Percentiles rank a stretch among this genome's conserved stretches.
Conservation (phyloP, 163 green algal genomes). For the Prototheca wickerhamii region DNA sequence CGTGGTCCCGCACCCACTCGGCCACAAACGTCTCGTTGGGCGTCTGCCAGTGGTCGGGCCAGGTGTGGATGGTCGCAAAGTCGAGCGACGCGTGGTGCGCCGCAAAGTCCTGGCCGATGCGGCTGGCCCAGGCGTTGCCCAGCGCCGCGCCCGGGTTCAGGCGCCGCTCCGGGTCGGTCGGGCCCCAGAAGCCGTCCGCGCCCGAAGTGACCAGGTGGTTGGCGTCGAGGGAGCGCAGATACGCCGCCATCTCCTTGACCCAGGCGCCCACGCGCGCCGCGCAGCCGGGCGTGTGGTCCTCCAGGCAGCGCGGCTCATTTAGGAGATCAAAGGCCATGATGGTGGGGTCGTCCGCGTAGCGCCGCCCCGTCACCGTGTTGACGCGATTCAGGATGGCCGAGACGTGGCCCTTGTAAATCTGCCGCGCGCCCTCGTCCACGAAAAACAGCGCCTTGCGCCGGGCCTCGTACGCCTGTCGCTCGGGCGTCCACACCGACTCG, state of each 20-base stretch:
- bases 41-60: slow-evolving; percentile 30
- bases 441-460: slow-evolving; percentile 61
- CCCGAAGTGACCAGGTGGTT: slow-evolving; percentile 53
- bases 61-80: slow-evolving; percentile 24
- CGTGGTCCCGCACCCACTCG: slow-evolving; percentile 14
- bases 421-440: slow-evolving; percentile 30
- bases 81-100: slow-evolving; percentile 23
- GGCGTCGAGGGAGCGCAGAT: slow-evolving; percentile 39
- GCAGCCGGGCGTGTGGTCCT: slow-evolving; percentile 11
- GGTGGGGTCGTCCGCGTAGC: slow-evolving; percentile 52
- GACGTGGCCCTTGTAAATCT: slow-evolving; percentile 53
- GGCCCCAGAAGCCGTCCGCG: slow-evolving; percentile 37
- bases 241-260: slow-evolving; percentile 40
- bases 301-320: slow-evolving; percentile 46
- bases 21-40: slow-evolving; percentile 18
- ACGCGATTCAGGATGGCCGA: slow-evolving; percentile 13
- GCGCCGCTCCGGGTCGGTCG: not conserved
- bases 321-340: slow-evolving; percentile 58
- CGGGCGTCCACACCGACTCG: slow-evolving; percentile 12
- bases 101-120: slow-evolving; percentile 27
- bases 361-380: slow-evolving; percentile 41
- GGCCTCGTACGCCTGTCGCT: slow-evolving; percentile 47
- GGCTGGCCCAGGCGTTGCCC: slow-evolving; percentile 15
- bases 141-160: slow-evolving; percentile 15
- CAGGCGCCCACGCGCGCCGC: slow-evolving; percentile 19